phyloP scores from a whole-genome alignment of 1,284 basidiomycete genomes.

The Pseudozyma sp. region DNA sequence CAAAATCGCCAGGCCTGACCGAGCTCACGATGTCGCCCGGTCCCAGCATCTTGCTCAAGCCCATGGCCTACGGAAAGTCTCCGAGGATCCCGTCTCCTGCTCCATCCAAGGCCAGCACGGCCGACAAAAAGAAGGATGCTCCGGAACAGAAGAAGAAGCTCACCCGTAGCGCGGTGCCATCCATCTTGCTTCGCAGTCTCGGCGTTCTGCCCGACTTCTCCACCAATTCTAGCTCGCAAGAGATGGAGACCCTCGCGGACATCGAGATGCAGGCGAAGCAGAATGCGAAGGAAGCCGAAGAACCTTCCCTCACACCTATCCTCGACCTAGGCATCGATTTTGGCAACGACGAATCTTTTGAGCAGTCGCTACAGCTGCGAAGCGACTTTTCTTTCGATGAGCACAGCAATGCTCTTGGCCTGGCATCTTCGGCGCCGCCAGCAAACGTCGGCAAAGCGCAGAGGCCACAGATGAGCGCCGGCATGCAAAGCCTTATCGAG shows the following conservation, averaged over 20 bases:
- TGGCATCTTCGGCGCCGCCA: constrained; percentile 2
- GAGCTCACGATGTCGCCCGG: constrained; percentile 47
- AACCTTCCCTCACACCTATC: constrained; percentile 47
- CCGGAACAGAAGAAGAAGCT: constrained; percentile 39
- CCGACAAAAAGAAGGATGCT: constrained; percentile 9
- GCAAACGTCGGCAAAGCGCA: neutral
- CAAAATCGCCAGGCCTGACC: constrained; percentile 41
- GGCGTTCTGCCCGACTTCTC: constrained; percentile 37
- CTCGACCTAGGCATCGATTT: constrained; percentile 52
- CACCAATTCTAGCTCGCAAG: constrained; percentile 11
- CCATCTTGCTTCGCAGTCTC: constrained; percentile 50
- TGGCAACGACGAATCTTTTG: constrained; percentile 32
- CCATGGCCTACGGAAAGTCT: constrained; percentile 39
- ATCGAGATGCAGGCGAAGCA: constrained; percentile 2
- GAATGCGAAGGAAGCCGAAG: constrained; percentile 22
- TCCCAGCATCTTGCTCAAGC: constrained; percentile 47
- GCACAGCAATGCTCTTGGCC: constrained; percentile 6
- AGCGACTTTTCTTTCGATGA: constrained; percentile 36
- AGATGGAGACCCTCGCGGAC: constrained; percentile 13
- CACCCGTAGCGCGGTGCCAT: constrained; percentile 43
- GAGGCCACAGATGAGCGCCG: constrained; percentile 18
- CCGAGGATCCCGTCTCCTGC: constrained; percentile 23
- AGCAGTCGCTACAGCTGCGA: constrained; percentile 34
- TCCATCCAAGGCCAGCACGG: constrained; percentile 10
- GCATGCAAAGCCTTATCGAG: constrained; percentile 31